These are phyloP conservation scores for Fusarium pilosicola DNA, from an alignment of 2,329 filamentous ascomycete species.

Conservation along the genomic window DNA sequence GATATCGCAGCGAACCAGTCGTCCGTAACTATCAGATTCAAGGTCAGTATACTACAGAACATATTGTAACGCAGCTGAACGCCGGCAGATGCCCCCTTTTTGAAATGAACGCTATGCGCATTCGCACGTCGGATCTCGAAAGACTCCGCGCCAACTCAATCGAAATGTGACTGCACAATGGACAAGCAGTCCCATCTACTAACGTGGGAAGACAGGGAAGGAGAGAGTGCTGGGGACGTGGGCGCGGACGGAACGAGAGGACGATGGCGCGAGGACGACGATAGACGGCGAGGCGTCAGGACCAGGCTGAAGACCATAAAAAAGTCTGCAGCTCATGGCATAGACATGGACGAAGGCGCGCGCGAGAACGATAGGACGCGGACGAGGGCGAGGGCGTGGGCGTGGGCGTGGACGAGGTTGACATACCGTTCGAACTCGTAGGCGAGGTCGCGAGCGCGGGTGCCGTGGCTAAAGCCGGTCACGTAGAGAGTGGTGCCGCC, in stretches of 20 bases:
- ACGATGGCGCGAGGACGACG: conserved; percentile 45
- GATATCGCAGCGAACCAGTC: conserved; percentile 97
- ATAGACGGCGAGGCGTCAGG: conserved; percentile 42
- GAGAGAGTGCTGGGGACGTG: conserved; percentile 40
- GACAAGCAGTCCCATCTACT: conserved; percentile 45
- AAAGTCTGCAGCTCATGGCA: conserved; percentile 33
- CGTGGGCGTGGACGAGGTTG: conserved; percentile 59
- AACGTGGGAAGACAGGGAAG: conserved; percentile 34
- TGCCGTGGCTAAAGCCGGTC: conserved; percentile 98
- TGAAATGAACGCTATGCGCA: conserved; percentile 39
- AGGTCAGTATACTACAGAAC: conserved; percentile 60
- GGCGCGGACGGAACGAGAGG: conserved; percentile 44
- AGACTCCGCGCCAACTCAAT: conserved; percentile 40
- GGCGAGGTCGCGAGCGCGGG: conserved; percentile 97
- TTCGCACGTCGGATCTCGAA: conserved; percentile 40
- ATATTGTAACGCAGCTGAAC: conserved; percentile 28
- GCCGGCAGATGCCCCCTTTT: conserved; percentile 43
- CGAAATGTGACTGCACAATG: conserved; percentile 42
- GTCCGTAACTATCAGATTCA: conserved; percentile 78
- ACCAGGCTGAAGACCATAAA: conserved; percentile 41
- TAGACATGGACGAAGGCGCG: conserved; percentile 41
- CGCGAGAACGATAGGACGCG: conserved; percentile 49
- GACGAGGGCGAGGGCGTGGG: conserved; percentile 52
- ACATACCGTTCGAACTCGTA: conserved; percentile 99
- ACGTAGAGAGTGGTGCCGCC: conserved; percentile 96